Base-by-base conservation (phyloP, 371 early-diverging fungal species). In the Mortierella sp. region DNA sequence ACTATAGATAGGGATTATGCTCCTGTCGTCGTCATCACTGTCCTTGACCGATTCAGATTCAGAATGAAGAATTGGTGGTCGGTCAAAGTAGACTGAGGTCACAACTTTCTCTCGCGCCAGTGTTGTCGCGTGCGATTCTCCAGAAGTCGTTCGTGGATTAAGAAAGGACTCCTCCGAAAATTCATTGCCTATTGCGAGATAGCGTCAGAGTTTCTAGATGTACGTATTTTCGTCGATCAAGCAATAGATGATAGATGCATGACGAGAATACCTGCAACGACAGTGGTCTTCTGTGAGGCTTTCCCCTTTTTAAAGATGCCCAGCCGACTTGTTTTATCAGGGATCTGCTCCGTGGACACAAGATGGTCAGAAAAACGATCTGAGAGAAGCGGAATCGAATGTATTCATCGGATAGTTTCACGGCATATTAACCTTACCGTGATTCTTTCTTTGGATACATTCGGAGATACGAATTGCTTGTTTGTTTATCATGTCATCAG, bases 221-320 rank as follows among this genome's bases (percentile, higher is more conserved):
- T n/a, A n/a, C n/a, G n/a, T n/a, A n/a, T n/a, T n/a, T n/a, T n/a
- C n/a, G n/a, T n/a, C n/a, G n/a, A n/a, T n/a, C n/a, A n/a, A n/a
- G n/a, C n/a, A n/a, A n/a, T n/a, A n/a, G n/a, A n/a, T n/a, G n/a
- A n/a, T n/a, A n/a, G n/a, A n/a, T n/a, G n/a, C n/a, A n/a, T n/a
- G 44, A 19, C 19, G 44, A 21, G 23, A 44, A 19, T 48, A 70
- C 70, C 66, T 50, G 21, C 28, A 9, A 56, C 44, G 2, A 76
- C 60, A 14, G 26, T 43, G 2, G 54, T 64, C 50, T 27, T 64
- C 21, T 50, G 32, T 3, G 78, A 76, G 17, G 78, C 70, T 34
- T 61, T 76, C 11, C 70, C 78, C 21, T 76, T 76, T 34, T 58
- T 69, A 32, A 76, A 76, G 1, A 76, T 60, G 7, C 78, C 78